Base-by-base conservation (phyloP, 306 rosid species). In the Cucurbita moschata region DNA sequence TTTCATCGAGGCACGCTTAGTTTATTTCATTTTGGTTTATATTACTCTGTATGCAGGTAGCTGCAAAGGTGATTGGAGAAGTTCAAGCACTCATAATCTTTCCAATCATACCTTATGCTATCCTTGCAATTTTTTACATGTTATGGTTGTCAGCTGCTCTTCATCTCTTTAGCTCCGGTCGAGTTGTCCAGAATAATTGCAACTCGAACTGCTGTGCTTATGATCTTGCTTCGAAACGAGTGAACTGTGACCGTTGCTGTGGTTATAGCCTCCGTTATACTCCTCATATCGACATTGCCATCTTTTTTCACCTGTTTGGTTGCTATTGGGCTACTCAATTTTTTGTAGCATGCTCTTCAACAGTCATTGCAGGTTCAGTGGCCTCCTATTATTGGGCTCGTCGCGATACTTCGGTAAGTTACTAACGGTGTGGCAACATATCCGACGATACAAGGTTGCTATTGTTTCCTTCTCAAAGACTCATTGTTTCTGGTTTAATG, bases 371-470 rank as follows among this genome's bases (percentile, higher is more conserved):
- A 7, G 99, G 99, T 65, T 87, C 96, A 57, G 95, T 94, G 43
- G 97, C 99, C 63, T 86, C 99, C 50, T 94, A 94, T 70, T 94
- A 94, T 68, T 94, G 99, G 99, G 92, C 92, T 65, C 84, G 85
- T 18, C 95, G 89, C 47, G 96, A 94, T 78, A 74, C 91, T 63
- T 89, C 97, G 39, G 99, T 94, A 86, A 87, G 98, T 81, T 75
- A 44, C 81, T 56, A 50, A 72, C 73, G 0, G 5, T 47, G 7
- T 38, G 10, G 50, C 2, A 7, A 21, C 12, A 3, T 66, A 66
- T 19, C 72, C 52, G 10, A 43, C 39, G 3, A 65, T 10, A 19
- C 12, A 19, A 30, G 35, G 35, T 30, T 30, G 35, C 4, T 30
- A 19, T 39, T 10, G 6, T 14, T 43, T 64, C 46, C 5, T 40